Conservation (phyloP, 2,329 filamentous ascomycete species). For the Trichoderma aggressivum region DNA sequence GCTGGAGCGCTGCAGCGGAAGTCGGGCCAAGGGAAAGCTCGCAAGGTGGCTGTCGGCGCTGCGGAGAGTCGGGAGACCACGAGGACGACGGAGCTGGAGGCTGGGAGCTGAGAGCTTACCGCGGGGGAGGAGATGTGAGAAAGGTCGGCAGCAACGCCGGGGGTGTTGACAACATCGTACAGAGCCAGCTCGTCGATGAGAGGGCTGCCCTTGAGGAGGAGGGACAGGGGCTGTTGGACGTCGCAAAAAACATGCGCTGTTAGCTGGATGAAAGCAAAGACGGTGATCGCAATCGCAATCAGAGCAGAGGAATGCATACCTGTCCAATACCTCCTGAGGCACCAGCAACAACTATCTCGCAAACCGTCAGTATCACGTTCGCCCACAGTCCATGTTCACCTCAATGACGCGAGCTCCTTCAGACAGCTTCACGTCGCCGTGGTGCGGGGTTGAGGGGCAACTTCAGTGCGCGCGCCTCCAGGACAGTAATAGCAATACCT, state of each 20-base stretch:
- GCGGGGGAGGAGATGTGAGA: conserved; percentile 94
- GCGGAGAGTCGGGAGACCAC: not conserved
- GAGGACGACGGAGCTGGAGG: not conserved
- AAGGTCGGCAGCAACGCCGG: conserved; percentile 91
- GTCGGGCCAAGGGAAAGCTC: conserved; percentile 6
- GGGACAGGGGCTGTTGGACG: conserved; percentile 73
- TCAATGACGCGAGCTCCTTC: conserved; percentile 12
- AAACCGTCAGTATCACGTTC: not conserved
- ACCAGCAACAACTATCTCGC: conserved; percentile 72
- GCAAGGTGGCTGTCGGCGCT: conserved; percentile 11
- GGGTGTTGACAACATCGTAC: conserved; percentile 99
- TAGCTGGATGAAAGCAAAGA: not conserved
- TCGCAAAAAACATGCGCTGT: not conserved
- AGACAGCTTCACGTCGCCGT: not conserved
- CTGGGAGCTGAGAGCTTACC: conserved; percentile 41
- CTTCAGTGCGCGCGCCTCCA: not conserved
- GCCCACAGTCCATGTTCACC: not conserved
- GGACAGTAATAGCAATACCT: not conserved
- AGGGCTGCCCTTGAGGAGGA: conserved; percentile 88
- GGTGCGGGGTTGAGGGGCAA: conserved; percentile 21
- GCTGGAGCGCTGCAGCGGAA: not conserved
- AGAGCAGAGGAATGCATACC: conserved; percentile 50
- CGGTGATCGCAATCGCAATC: not conserved
- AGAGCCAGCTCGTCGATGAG: conserved; percentile 89
- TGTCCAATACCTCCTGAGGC: conserved; percentile 98